phyloP scores from a whole-genome alignment of 805 yeast genomes.

The Candida morakotiae region DNA sequence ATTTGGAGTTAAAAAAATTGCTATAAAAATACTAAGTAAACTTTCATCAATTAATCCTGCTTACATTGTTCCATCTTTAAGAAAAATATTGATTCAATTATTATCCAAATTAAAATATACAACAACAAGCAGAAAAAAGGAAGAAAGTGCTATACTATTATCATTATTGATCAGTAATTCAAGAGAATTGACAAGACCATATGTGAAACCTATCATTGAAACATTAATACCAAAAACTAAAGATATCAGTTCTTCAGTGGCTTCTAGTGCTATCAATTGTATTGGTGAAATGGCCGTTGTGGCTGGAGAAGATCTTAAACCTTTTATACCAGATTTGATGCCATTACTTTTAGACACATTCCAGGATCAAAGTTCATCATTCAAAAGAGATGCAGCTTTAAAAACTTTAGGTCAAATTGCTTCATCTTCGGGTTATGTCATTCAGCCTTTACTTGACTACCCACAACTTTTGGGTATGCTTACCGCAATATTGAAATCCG shows the following conservation, averaged over 20 bases:
- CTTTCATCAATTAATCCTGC: constrained; percentile 88
- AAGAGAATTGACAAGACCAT: constrained; percentile 80
- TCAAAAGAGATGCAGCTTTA: constrained; percentile 85
- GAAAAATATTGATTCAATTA: constrained; percentile 82
- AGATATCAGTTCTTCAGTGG: constrained; percentile 73
- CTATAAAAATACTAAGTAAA: constrained; percentile 78
- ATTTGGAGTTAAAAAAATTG: constrained; percentile 75
- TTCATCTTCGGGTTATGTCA: constrained; percentile 89
- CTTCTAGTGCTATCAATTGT: constrained; percentile 80
- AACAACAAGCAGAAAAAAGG: constrained; percentile 67
- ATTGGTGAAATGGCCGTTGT: constrained; percentile 86
- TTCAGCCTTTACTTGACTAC: constrained; percentile 86
- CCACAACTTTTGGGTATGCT: constrained; percentile 84
- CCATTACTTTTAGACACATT: constrained; percentile 82
- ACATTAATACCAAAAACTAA: constrained; percentile 73
- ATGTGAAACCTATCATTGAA: constrained; percentile 85
- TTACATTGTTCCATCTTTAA: constrained; percentile 85
- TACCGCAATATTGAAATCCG: constrained; percentile 77
- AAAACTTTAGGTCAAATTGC: constrained; percentile 85
- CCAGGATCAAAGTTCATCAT: constrained; percentile 87
- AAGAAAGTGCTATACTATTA: constrained; percentile 77
- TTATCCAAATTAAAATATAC: constrained; percentile 84
- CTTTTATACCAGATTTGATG: constrained; percentile 74
- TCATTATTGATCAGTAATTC: constrained; percentile 75
- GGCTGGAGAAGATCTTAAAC: constrained; percentile 79